phyloP scores from a whole-genome alignment of 2,329 filamentous ascomycete species.

The Coniochaeta pulveracea region DNA sequence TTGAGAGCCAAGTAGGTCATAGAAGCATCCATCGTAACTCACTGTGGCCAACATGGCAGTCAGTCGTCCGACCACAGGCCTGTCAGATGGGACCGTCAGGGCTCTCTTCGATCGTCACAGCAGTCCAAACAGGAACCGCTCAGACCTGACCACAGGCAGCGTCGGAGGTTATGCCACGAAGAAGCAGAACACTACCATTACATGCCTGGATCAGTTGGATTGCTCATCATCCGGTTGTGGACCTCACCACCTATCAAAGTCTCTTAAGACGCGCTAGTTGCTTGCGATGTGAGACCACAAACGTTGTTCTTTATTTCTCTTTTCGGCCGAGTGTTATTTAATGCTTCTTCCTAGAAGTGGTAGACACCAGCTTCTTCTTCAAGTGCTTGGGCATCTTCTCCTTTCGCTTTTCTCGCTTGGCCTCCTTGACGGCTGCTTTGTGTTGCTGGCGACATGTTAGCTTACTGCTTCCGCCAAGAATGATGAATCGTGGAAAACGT shows the following conservation, averaged over 20 bases:
- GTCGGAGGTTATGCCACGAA: constrained; percentile 26
- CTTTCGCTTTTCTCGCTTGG: constrained; percentile 85
- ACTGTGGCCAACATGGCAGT: no score
- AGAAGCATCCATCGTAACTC: no score
- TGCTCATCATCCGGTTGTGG: constrained; percentile 17
- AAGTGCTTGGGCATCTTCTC: constrained; percentile 94
- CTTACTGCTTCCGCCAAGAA: neutral
- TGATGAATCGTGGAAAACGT: constrained; percentile 5
- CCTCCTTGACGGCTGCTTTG: constrained; percentile 87
- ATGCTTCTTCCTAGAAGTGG: constrained; percentile 52
- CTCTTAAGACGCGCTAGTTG: neutral
- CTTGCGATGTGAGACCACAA: neutral
- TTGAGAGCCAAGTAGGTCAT: no score
- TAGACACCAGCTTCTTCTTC: constrained; percentile 76
- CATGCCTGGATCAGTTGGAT: constrained; percentile 7
- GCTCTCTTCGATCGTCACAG: constrained; percentile 52
- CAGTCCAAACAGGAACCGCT: constrained; percentile 18
- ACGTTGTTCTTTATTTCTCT: neutral
- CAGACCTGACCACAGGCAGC: constrained; percentile 21
- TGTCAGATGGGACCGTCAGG: no score
- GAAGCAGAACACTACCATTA: constrained; percentile 10
- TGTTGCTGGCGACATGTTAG: constrained; percentile 35
- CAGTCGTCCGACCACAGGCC: no score
- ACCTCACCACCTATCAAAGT: neutral
- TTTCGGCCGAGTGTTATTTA: constrained; percentile 17